Percentiles rank a stretch among this genome's conserved stretches.
Conservation (phyloP, 2,329 filamentous ascomycete species). For the Claviceps sp. region DNA sequence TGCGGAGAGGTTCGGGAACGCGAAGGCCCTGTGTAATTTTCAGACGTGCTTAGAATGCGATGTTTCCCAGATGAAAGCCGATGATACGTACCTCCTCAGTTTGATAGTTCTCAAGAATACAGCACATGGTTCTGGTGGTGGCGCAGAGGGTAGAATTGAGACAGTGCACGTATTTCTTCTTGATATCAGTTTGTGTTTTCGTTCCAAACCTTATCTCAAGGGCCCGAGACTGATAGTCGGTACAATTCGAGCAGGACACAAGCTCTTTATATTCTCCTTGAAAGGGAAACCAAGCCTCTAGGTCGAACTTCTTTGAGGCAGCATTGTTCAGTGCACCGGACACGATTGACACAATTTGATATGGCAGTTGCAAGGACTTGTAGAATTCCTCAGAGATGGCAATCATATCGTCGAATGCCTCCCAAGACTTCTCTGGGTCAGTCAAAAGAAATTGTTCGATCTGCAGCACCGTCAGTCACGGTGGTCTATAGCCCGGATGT, state of each 20-base stretch:
- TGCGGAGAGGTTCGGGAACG: constrained; percentile 71
- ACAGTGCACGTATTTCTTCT: constrained; percentile 88
- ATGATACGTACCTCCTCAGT: constrained; percentile 51
- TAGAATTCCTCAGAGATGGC: constrained; percentile 87
- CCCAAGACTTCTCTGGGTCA: constrained; percentile 83
- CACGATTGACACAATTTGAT: constrained; percentile 86
- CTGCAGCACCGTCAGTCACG: constrained; percentile 9
- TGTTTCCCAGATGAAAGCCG: not conserved
- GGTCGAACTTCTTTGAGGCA: constrained; percentile 77
- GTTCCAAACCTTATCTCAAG: constrained; percentile 84
- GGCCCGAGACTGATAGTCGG: constrained; percentile 89
- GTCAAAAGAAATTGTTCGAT: constrained; percentile 70
- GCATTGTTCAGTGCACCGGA: constrained; percentile 81
- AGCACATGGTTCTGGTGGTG: constrained; percentile 85
- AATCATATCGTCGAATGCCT: constrained; percentile 91
- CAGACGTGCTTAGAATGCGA: not conserved
- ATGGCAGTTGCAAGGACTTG: constrained; percentile 75
- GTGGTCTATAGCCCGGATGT: not conserved
- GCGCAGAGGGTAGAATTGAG: constrained; percentile 84
- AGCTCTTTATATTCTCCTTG: constrained; percentile 98
- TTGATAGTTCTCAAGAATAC: constrained; percentile 94
- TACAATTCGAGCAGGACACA: constrained; percentile 95
- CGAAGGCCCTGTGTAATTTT: constrained; percentile 45
- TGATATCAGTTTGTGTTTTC: constrained; percentile 71
- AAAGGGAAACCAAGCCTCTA: constrained; percentile 94